These are phyloP conservation scores for Penicillium freii DNA, from an alignment of 2,329 filamentous ascomycete genomes.

Conservation along the genomic window DNA sequence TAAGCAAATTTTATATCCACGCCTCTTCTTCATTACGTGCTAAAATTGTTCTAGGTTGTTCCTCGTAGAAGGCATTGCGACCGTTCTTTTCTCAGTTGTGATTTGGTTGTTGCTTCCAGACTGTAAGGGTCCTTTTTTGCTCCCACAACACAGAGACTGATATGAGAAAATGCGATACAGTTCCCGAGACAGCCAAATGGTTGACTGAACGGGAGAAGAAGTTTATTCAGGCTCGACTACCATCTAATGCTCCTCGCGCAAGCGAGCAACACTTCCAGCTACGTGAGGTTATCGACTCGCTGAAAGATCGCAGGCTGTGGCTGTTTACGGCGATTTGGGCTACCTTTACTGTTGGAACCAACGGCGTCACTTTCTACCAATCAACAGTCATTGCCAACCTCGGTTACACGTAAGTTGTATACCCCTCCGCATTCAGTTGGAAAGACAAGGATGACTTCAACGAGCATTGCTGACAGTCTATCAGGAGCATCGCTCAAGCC, in stretches of 20 bases:
- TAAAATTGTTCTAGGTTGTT: constrained; percentile 19
- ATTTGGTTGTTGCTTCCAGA: constrained; percentile 48
- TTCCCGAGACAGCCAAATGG: constrained; percentile 48
- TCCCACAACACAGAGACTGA: background rate
- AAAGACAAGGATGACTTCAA: background rate
- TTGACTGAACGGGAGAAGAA: constrained; percentile 48
- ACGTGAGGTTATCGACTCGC: constrained; percentile 39
- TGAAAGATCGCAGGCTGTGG: constrained; percentile 46
- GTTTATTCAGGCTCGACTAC: constrained; percentile 50
- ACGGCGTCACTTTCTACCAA: constrained; percentile 46
- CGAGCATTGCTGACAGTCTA: background rate
- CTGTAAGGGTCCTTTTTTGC: constrained; percentile 33
- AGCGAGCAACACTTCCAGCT: constrained; percentile 43
- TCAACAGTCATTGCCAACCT: constrained; percentile 44
- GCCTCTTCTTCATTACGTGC: background rate
- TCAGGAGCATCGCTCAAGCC: constrained; percentile 45
- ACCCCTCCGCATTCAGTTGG: too few species aligned
- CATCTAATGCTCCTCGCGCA: constrained; percentile 44
- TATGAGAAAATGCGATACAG: constrained; percentile 21
- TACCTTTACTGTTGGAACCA: constrained; percentile 48
- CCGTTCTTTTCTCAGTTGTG: constrained; percentile 18
- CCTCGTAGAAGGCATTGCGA: constrained; percentile 24
- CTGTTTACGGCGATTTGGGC: constrained; percentile 50
- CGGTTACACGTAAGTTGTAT: constrained; percentile 41
- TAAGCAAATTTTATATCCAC: background rate